phyloP scores from a whole-genome alignment of 805 yeast species.

The Spathaspora sp. region DNA sequence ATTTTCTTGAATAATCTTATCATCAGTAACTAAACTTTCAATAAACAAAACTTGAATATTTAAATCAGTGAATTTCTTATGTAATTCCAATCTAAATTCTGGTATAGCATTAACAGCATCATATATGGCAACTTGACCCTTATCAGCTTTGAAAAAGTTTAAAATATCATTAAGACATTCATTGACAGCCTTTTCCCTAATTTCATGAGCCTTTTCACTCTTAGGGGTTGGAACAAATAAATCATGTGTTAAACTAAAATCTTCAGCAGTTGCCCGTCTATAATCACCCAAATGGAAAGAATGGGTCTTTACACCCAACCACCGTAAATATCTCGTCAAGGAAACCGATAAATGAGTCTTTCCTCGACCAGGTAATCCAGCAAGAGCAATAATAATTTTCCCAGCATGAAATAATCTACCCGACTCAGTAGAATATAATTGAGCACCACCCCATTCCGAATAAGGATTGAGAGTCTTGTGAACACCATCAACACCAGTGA shows the following conservation, averaged over 20 bases:
- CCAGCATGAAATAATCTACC: conserved; percentile 97
- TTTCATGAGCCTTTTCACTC: conserved; percentile 38
- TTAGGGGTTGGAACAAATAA: conserved; percentile 58
- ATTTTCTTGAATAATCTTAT: conserved; percentile 62
- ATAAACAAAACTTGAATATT: conserved; percentile 81
- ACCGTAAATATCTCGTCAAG: conserved; percentile 84
- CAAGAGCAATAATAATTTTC: conserved; percentile 79
- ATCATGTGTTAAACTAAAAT: conserved; percentile 51
- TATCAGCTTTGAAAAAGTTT: conserved; percentile 65
- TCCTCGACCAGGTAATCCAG: conserved; percentile 94
- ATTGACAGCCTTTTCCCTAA: conserved; percentile 56
- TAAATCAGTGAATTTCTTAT: conserved; percentile 47
- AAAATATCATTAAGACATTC: conserved; percentile 68
- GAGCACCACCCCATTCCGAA: conserved; percentile 47
- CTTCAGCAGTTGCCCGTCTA: conserved; percentile 54
- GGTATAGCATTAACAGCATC: conserved; percentile 91
- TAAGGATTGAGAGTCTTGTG: conserved; percentile 64
- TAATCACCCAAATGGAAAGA: conserved; percentile 92
- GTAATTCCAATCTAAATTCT: conserved; percentile 58
- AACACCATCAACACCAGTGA: conserved; percentile 50
- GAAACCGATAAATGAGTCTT: conserved; percentile 92
- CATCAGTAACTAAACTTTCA: conserved; percentile 81
- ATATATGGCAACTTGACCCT: conserved; percentile 93
- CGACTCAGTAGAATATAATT: conserved; percentile 85
- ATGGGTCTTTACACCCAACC: conserved; percentile 94